These are phyloP conservation scores for Leucocoprinus leucothites DNA, from an alignment of 768 basidiomycete genomes.

Conservation along the genomic window DNA sequence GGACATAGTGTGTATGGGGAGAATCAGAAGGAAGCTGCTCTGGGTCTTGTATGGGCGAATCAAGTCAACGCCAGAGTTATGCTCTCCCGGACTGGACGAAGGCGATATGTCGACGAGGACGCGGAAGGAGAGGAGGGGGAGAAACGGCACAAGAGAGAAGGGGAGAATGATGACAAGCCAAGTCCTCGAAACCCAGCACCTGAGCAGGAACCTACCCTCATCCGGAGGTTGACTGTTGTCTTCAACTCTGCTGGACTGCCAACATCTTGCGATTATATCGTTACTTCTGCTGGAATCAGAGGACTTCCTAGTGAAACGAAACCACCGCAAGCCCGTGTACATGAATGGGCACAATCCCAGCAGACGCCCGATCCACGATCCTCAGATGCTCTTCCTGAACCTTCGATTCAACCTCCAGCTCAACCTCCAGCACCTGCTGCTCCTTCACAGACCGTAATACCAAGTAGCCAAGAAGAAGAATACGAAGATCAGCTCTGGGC, in stretches of 20 bases:
- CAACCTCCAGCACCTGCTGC: neutral
- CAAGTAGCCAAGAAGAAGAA: constrained; percentile 21
- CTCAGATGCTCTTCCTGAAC: neutral
- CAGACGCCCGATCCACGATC: neutral
- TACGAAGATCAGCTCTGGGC: constrained; percentile 44
- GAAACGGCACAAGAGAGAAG: constrained; percentile 17
- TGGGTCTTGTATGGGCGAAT: constrained; percentile 94
- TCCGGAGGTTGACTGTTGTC: constrained; percentile 73
- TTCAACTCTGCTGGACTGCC: constrained; percentile 66
- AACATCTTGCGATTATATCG: constrained; percentile 70
- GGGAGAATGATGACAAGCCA: neutral
- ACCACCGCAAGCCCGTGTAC: neutral
- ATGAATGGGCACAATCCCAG: neutral
- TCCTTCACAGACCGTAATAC: constrained; percentile 3
- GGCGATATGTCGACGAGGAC: constrained; percentile 47
- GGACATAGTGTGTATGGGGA: constrained; percentile 57
- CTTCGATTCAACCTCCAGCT: neutral
- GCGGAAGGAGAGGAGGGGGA: constrained; percentile 21
- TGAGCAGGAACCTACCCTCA: constrained; percentile 44
- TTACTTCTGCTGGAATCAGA: constrained; percentile 58
- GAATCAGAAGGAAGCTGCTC: constrained; percentile 69
- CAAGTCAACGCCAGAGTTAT: constrained; percentile 85
- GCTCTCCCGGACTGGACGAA: constrained; percentile 72
- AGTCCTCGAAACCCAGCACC: constrained; percentile 11
- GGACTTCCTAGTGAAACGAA: constrained; percentile 14